Conservation (phyloP, 805 yeast species). For the Saccharomyces jurei region DNA sequence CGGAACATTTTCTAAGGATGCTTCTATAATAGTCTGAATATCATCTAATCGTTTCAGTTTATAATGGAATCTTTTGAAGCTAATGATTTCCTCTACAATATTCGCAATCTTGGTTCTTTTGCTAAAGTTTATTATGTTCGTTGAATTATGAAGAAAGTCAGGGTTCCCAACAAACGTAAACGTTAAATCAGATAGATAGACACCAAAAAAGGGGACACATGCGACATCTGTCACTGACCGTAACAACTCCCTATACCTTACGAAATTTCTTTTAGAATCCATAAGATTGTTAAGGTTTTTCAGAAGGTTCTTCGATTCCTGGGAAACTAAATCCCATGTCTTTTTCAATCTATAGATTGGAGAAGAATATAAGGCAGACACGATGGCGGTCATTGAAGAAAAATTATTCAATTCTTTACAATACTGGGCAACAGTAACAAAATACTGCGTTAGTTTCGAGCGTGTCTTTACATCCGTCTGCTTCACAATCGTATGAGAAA, state of each 20-base stretch:
- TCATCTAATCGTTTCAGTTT: slow-evolving; percentile 59
- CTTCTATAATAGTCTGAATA: slow-evolving; percentile 39
- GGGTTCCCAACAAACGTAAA: slow-evolving; percentile 83
- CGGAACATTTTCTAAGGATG: slow-evolving; percentile 35
- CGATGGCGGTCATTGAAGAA: slow-evolving; percentile 86
- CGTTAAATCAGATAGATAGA: slow-evolving; percentile 76
- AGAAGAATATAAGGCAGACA: slow-evolving; percentile 79
- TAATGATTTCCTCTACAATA: slow-evolving; percentile 63
- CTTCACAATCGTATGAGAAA: slow-evolving; percentile 64
- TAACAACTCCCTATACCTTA: slow-evolving; percentile 73
- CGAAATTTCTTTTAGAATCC: slow-evolving; percentile 84
- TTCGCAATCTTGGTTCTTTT: slow-evolving; percentile 65
- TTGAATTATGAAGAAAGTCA: slow-evolving; percentile 53
- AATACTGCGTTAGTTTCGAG: slow-evolving; percentile 59
- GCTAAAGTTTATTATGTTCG: slow-evolving; percentile 60
- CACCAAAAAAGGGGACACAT: slow-evolving; percentile 87
- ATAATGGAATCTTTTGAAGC: slow-evolving; percentile 57
- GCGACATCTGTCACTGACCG: slow-evolving; percentile 61
- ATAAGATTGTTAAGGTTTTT: slow-evolving; percentile 71
- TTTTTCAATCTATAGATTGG: slow-evolving; percentile 76
- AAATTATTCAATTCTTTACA: slow-evolving; percentile 72
- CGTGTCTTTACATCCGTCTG: slow-evolving; percentile 58
- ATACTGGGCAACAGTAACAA: slow-evolving; percentile 72
- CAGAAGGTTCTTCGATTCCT: slow-evolving; percentile 43
- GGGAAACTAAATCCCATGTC: slow-evolving; percentile 71